Evolutionary conservation across 768 basidiomycete species (phyloP).

Genomic region (Rhodotorula sphaerocarpa): DNA sequence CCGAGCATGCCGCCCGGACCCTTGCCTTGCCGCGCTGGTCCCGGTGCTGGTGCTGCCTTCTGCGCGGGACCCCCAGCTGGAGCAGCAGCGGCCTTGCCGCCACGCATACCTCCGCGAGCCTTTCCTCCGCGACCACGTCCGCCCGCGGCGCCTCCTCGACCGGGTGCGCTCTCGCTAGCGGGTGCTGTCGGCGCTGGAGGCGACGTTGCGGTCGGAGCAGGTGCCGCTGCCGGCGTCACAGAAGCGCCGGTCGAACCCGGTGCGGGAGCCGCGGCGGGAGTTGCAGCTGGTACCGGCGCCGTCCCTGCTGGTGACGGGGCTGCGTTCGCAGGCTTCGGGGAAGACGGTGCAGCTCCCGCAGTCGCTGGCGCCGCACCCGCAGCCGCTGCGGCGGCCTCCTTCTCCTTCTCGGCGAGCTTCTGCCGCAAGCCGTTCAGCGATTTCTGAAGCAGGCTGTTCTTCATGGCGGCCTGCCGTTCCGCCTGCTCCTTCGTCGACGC

Average conservation of each 20-base stretch:
- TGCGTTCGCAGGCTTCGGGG: too few relatives aligned
- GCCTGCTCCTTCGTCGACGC: constrained; percentile 26
- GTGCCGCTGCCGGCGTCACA: constrained; percentile 36
- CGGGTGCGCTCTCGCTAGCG: constrained; percentile 35
- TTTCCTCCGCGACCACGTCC: constrained; percentile 22
- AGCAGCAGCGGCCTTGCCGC: background rate
- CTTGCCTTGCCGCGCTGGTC: background rate
- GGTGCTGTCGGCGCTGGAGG: constrained; percentile 14
- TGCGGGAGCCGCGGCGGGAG: background rate
- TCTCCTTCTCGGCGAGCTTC: constrained; percentile 32
- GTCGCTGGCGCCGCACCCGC: constrained; percentile 28
- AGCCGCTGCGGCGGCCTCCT: constrained; percentile 28
- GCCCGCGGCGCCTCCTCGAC: constrained; percentile 43
- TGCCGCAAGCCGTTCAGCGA: constrained; percentile 27
- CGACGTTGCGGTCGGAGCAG: constrained; percentile 22
- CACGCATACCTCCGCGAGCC: constrained; percentile 1
- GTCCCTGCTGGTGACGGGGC: too few relatives aligned
- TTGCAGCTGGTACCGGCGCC: too few relatives aligned
- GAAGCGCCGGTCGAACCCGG: constrained; percentile 3
- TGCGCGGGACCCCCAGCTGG: background rate
- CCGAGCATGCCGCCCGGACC: constrained; percentile 21
- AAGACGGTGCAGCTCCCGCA: constrained; percentile 21
- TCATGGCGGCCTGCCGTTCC: constrained; percentile 28
- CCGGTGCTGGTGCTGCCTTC: background rate
- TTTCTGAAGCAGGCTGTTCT: constrained; percentile 27